Conservation (phyloP, 805 yeast genomes). For the Torulaspora indica region DNA sequence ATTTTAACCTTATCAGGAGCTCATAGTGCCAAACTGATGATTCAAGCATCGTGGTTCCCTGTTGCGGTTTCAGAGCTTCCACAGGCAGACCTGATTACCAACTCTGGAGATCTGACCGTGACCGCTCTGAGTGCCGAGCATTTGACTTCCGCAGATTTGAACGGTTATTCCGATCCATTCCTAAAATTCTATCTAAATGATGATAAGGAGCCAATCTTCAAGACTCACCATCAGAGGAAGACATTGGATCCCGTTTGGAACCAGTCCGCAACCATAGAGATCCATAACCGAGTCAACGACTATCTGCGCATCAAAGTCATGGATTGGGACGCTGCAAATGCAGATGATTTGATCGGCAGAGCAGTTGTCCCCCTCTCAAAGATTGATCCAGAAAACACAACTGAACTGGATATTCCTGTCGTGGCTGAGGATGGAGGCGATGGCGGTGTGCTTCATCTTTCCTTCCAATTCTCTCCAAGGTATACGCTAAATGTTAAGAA, state of each 20-base stretch:
- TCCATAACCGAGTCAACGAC: slow-evolving; percentile 60
- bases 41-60: slow-evolving; percentile 79
- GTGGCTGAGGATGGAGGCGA: slow-evolving; percentile 39
- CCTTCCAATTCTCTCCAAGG: slow-evolving; percentile 62
- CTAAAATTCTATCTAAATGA: slow-evolving; percentile 65
- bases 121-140: slow-evolving; percentile 59
- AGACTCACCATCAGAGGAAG: slow-evolving; percentile 77
- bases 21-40: slow-evolving; percentile 47
- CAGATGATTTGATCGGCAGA: slow-evolving; percentile 75
- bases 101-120: slow-evolving; percentile 66
- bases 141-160: slow-evolving; percentile 79
- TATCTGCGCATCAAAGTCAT: slow-evolving; percentile 51
- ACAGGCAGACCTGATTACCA: slow-evolving; percentile 65
- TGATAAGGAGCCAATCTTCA: slow-evolving; percentile 51
- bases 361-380: slow-evolving; percentile 54
- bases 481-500: slow-evolving; percentile 49
- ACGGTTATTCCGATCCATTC: slow-evolving; percentile 93
- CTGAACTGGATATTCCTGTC: slow-evolving; percentile 47
- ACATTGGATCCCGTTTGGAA: slow-evolving; percentile 90
- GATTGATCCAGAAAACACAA: slow-evolving; percentile 54
- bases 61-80: slow-evolving; percentile 57
- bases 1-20: slow-evolving; percentile 52
- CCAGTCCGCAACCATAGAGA: slow-evolving; percentile 54
- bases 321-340: slow-evolving; percentile 94
- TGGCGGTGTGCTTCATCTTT: slow-evolving; percentile 59